Evolutionary conservation across 2,329 filamentous ascomycete species (phyloP).

Genomic region (Penicillium hesseltinei): DNA sequence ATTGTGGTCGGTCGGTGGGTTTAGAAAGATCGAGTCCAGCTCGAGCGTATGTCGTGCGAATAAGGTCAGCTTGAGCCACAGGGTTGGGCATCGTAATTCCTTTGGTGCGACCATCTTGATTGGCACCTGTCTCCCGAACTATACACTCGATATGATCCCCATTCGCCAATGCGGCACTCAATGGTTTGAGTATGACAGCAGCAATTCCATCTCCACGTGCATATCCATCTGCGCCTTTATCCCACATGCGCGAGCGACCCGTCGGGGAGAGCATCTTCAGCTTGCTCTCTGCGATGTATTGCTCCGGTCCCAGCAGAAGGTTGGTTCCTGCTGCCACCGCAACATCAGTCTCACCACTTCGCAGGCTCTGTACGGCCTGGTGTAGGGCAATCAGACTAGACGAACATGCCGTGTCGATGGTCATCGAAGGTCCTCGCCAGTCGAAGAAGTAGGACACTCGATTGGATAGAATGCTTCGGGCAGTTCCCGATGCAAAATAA

Average conservation of each 20-base stretch:
- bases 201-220: conserved; percentile 55
- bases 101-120: conserved; percentile 38
- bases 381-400: conserved; percentile 42
- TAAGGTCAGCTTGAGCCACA: conserved; percentile 41
- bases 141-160: conserved; percentile 47
- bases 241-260: conserved; percentile 52
- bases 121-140: conserved; percentile 36
- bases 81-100: conserved; percentile 39
- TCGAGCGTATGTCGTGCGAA: conserved; percentile 38
- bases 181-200: conserved; percentile 51
- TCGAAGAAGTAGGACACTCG: conserved; percentile 41
- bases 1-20: conserved; percentile 36
- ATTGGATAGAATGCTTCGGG: conserved; percentile 41
- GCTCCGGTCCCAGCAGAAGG: conserved; percentile 30
- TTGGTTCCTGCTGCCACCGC: conserved; percentile 28
- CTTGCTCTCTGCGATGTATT: conserved; percentile 34
- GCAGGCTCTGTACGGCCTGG: conserved; percentile 33
- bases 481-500: conserved; percentile 34
- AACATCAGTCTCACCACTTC: conserved; percentile 28
- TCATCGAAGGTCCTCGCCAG: conserved; percentile 41
- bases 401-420: conserved; percentile 50
- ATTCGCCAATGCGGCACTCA: conserved; percentile 49
- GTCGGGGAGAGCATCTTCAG: conserved; percentile 51
- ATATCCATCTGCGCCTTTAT: conserved; percentile 49
- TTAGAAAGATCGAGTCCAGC: conserved; percentile 38